A percentile compares a stretch with the other conserved stretches of the same genome.
phyloP scores from a whole-genome alignment of 352 stramenopile genomes.

The Globisporangium alternatum region DNA sequence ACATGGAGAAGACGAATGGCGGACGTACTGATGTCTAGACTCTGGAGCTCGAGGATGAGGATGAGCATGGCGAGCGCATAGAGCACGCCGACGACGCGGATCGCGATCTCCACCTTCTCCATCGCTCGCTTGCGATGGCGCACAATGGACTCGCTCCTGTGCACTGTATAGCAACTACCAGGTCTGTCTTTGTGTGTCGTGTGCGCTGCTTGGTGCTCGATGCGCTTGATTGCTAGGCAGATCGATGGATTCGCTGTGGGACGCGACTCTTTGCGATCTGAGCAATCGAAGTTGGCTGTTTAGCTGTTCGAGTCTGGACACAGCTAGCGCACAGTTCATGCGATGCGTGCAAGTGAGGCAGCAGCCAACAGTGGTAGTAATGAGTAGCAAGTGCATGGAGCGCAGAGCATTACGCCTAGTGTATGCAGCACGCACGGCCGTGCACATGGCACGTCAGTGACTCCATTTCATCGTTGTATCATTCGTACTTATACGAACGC shows the following conservation, averaged over 20 bases:
- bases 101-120: conserved; percentile 70
- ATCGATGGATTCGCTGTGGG: background rate
- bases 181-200: no score
- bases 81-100: conserved; percentile 47
- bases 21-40: conserved; percentile 47
- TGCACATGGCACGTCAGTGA: no score
- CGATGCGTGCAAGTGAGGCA: no score
- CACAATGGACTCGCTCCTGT: background rate
- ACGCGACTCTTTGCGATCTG: background rate
- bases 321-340: background rate
- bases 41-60: conserved; percentile 53
- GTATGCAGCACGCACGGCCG: no score
- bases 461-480: background rate
- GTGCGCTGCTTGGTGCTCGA: no score
- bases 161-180: no score
- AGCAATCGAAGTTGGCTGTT: background rate
- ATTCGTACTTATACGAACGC: background rate
- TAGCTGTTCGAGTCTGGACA: background rate
- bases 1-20: background rate
- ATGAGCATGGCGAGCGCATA: conserved; percentile 57
- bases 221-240: background rate
- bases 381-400: no score
- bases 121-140: conserved; percentile 20
- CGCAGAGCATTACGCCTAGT: no score
- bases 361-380: no score